A percentile compares a stretch with the other conserved stretches of the same genome.
Evolutionary conservation across 169 alveolate genomes (phyloP).

Genomic region (Blepharisma undulans): DNA sequence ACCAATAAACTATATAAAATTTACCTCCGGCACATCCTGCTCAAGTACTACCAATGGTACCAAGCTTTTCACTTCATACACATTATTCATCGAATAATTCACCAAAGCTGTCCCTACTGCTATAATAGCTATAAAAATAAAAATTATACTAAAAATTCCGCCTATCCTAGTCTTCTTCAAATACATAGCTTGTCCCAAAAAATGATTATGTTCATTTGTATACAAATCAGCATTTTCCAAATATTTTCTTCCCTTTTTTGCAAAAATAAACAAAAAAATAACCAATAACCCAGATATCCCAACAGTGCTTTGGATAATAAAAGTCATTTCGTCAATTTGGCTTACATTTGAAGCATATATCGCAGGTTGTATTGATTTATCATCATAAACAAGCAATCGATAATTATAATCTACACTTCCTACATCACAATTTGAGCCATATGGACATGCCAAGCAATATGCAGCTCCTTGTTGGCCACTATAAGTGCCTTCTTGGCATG

Average conservation of each 20-base stretch:
- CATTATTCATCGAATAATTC: background rate
- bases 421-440: background rate
- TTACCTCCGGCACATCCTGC: background rate
- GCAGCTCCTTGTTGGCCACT: background rate
- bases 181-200: background rate
- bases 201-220: slow-evolving; percentile 22
- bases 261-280: background rate
- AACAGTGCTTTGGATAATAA: background rate
- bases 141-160: slow-evolving; percentile 16
- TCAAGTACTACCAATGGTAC: background rate
- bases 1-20: background rate
- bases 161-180: slow-evolving; percentile 9
- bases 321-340: background rate
- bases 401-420: background rate
- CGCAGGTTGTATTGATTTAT: background rate
- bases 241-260: background rate
- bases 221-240: background rate
- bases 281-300: background rate
- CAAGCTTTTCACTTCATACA: background rate
- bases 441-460: background rate
- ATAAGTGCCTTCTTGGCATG: slow-evolving; percentile 9
- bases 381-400: no score
- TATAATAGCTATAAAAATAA: background rate
- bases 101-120: background rate
- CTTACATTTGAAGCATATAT: background rate